Conservation (phyloP, 305 asterid genomes). For the Plantago lanceolata region DNA sequence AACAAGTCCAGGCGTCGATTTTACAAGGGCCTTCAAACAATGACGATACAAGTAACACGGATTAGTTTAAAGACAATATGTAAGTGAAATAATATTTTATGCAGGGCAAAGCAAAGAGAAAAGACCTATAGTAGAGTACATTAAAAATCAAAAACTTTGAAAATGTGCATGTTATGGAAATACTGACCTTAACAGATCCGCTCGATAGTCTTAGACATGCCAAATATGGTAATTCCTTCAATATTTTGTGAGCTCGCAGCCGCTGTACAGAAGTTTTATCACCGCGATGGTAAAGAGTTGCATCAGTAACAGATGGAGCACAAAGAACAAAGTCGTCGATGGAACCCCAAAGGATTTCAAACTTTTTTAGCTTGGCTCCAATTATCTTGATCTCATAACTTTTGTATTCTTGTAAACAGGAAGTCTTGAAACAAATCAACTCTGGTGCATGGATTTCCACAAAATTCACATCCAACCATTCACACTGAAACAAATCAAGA, state of each 20-base stretch:
- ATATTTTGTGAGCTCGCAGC: neutral
- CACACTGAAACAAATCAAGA: neutral
- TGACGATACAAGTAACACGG: neutral
- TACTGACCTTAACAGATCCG: neutral
- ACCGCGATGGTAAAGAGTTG: neutral
- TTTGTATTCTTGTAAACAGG: neutral
- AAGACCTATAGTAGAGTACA: too few species aligned
- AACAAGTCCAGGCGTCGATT: neutral
- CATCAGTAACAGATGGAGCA: neutral
- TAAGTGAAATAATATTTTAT: neutral
- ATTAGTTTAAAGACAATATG: neutral
- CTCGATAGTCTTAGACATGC: neutral
- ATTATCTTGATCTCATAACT: neutral
- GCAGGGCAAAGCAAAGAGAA: too few species aligned
- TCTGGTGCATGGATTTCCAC: conserved; percentile 4
- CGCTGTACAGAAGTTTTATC: neutral
- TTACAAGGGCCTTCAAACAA: neutral
- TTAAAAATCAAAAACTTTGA: too few species aligned
- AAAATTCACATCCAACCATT: neutral
- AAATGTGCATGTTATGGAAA: neutral
- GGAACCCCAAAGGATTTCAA: neutral
- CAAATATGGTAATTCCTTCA: neutral
- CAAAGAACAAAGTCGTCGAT: neutral
- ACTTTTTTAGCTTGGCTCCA: conserved; percentile 5
- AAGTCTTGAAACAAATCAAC: neutral